Conservation (phyloP, 2,329 filamentous ascomycete species). For the Fusarium tuaranense region DNA sequence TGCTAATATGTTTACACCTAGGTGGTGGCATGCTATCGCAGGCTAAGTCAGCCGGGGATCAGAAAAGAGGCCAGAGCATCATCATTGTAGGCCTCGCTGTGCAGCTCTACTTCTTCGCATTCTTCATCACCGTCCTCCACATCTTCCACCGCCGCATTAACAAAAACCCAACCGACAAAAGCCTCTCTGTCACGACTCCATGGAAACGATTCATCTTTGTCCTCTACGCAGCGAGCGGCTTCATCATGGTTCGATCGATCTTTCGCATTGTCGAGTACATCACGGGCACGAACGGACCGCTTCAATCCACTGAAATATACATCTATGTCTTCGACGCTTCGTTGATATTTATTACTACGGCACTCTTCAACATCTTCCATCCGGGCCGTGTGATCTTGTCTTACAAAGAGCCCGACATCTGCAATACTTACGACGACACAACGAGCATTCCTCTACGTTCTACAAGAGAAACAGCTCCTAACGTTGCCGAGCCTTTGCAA, state of each 20-base stretch:
- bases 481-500: background rate
- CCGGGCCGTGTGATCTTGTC: background rate
- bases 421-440: background rate
- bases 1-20: background rate
- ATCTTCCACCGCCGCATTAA: background rate
- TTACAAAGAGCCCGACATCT: background rate
- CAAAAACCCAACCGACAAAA: background rate
- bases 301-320: slow-evolving; percentile 45
- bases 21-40: background rate
- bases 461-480: background rate
- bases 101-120: background rate
- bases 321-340: slow-evolving; percentile 50
- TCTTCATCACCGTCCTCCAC: background rate
- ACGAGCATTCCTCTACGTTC: background rate
- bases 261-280: slow-evolving; percentile 55
- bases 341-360: slow-evolving; percentile 39
- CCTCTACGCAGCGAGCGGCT: slow-evolving; percentile 26
- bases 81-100: background rate
- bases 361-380: background rate
- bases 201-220: slow-evolving; percentile 23
- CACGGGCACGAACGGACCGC: slow-evolving; percentile 42
- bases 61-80: background rate
- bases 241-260: slow-evolving; percentile 53
- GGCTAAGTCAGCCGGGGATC: background rate
- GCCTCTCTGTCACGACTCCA: background rate